Percentiles rank a stretch among this genome's conserved stretches.
Conservation (phyloP, 768 basidiomycete species). For the Russula ochroleuca region DNA sequence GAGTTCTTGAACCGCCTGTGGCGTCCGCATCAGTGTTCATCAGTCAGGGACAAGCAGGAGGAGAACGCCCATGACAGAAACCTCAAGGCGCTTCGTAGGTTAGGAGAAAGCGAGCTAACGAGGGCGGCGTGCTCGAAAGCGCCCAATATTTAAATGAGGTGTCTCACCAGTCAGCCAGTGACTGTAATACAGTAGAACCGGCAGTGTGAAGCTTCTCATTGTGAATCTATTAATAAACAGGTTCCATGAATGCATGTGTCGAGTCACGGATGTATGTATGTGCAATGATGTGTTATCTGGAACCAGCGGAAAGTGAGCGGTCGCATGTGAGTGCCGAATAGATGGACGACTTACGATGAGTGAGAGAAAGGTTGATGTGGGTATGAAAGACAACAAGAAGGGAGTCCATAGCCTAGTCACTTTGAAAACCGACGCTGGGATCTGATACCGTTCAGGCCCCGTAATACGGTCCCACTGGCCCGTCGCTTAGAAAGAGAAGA, state of each 20-base stretch:
- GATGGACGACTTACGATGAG: slow-evolving; percentile 20
- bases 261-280: slow-evolving; percentile 24
- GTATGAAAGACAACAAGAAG: slow-evolving; percentile 14
- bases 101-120: slow-evolving; percentile 7
- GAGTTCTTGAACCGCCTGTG: not conserved
- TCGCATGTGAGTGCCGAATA: not conserved
- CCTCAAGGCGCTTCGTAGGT: slow-evolving; percentile 5
- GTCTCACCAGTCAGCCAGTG: slow-evolving; percentile 7
- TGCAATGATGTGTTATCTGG: slow-evolving; percentile 16
- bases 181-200: slow-evolving; percentile 3
- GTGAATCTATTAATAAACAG: slow-evolving; percentile 26
- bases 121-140: not conserved
- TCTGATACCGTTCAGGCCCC: slow-evolving; percentile 18
- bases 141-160: slow-evolving; percentile 11
- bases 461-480: slow-evolving; percentile 16
- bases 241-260: slow-evolving; percentile 24
- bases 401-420: not conserved
- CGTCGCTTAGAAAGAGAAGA: slow-evolving; percentile 19
- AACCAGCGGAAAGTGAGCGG: slow-evolving; percentile 7
- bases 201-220: slow-evolving; percentile 17
- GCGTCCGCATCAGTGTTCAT: slow-evolving; percentile 15
- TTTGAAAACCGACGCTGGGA: slow-evolving; percentile 19
- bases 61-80: slow-evolving; percentile 2
- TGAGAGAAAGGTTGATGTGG: slow-evolving; percentile 6
- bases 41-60: not conserved